Conservation (phyloP, 2,329 filamentous ascomycete genomes). For the Penicillium griseofulvum region DNA sequence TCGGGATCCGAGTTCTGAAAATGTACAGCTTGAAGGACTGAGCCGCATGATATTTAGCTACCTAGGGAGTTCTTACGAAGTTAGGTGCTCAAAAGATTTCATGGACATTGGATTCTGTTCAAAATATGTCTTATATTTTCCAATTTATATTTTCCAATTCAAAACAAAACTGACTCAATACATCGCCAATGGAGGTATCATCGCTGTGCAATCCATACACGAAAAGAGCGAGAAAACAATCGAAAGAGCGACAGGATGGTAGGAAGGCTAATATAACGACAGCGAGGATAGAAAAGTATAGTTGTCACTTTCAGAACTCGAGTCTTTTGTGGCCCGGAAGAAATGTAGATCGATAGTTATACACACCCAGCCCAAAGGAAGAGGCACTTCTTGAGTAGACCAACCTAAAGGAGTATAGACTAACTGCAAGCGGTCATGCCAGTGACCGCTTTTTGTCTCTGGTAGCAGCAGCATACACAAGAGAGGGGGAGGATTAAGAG, state of each 20-base stretch:
- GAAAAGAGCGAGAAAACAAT: not conserved
- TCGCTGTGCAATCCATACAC: conserved; percentile 10
- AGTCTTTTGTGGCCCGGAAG: not conserved
- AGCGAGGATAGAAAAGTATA: not conserved
- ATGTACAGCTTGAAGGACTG: not conserved
- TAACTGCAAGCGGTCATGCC: conserved; percentile 13
- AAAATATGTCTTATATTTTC: not conserved
- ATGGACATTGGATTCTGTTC: not conserved
- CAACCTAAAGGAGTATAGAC: conserved; percentile 4
- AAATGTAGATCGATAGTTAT: conserved; percentile 16
- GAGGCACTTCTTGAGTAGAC: not conserved
- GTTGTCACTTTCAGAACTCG: not conserved
- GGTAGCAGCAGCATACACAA: not conserved
- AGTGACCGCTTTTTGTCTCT: conserved; percentile 15
- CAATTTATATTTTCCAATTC: not conserved
- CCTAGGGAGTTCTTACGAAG: not conserved
- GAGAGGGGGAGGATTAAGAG: conserved; percentile 1
- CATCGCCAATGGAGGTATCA: conserved; percentile 21
- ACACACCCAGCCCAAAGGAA: conserved; percentile 10
- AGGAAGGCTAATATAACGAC: not conserved
- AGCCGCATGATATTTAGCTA: not conserved
- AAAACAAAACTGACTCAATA: not conserved
- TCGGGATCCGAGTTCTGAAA: not conserved
- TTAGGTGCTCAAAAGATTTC: not conserved
- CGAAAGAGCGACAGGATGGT: not conserved